Conservation (phyloP, 1,139 yeast genomes). For the Zygosaccharomyces sapae region DNA sequence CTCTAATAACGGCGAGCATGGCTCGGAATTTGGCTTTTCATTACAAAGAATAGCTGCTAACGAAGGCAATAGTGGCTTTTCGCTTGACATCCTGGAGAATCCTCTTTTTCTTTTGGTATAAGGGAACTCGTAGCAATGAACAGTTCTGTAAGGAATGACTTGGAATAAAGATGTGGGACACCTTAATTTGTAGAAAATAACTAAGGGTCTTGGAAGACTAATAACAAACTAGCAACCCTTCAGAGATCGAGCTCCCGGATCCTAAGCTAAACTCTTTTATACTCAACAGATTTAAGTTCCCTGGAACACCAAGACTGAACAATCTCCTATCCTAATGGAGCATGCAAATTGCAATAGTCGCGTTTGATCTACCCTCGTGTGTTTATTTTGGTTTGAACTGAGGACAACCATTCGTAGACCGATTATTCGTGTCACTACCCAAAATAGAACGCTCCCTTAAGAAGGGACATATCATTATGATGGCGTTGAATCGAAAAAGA, state of each 20-base stretch:
- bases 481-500: conserved; percentile 1
- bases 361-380: conserved; percentile 7
- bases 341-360: conserved; percentile 15
- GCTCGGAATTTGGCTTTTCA: conserved; percentile 8
- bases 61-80: conserved; percentile 14
- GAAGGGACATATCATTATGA: conserved; percentile 11
- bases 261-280: conserved; percentile 2
- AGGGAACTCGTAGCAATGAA: background rate
- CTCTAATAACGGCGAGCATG: conserved; percentile 14
- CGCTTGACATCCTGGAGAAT: conserved; percentile 10
- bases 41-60: conserved; percentile 13
- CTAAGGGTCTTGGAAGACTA: background rate
- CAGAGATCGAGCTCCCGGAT: background rate
- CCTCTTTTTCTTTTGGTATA: background rate
- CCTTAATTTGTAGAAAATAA: background rate
- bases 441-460: conserved; percentile 6
- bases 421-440: conserved; percentile 6
- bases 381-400: conserved; percentile 2
- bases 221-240: background rate
- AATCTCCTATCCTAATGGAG: conserved; percentile 15
- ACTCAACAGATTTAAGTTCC: background rate
- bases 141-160: background rate
- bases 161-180: too few relatives aligned
- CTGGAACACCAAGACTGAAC: conserved; percentile 10
- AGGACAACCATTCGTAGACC: conserved; percentile 1